Percentiles rank a stretch among this genome's conserved stretches.
phyloP scores from a whole-genome alignment of 495 filamentous ascomycete species.

The Neurospora sp. region DNA sequence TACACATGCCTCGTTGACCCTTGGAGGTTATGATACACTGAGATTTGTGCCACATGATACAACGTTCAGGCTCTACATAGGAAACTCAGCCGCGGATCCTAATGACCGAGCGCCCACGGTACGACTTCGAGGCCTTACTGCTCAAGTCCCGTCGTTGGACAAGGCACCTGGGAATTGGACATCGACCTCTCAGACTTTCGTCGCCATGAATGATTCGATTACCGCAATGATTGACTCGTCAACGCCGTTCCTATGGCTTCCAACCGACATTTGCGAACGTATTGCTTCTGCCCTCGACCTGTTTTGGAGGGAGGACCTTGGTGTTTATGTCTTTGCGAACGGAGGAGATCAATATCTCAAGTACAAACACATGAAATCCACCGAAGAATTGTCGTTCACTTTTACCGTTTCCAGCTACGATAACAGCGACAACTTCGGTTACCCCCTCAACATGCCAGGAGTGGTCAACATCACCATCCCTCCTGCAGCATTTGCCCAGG shows the following conservation, averaged over 20 bases:
- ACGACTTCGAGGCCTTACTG: constrained; percentile 44
- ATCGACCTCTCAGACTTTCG: constrained; percentile 26
- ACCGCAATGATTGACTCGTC: constrained; percentile 54
- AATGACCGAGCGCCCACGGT: constrained; percentile 38
- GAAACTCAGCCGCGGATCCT: constrained; percentile 16
- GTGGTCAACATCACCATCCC: constrained; percentile 54
- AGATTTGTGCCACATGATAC: constrained; percentile 46
- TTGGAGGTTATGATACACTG: constrained; percentile 55
- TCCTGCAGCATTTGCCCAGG: constrained; percentile 52
- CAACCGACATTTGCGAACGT: constrained; percentile 45
- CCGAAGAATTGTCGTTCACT: constrained; percentile 37
- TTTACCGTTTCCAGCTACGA: constrained; percentile 47
- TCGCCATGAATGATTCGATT: constrained; percentile 35
- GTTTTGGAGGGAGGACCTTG: constrained; percentile 42
- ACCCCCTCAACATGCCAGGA: constrained; percentile 31
- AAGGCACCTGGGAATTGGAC: constrained; percentile 33
- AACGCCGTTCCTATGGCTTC: constrained; percentile 60
- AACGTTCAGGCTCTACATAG: constrained; percentile 36
- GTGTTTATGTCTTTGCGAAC: constrained; percentile 31
- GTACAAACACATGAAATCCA: constrained; percentile 23
- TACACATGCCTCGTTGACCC: constrained; percentile 46
- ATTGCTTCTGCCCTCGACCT: constrained; percentile 54
- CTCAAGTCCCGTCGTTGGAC: constrained; percentile 31
- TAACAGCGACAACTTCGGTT: constrained; percentile 33
- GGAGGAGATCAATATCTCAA: constrained; percentile 24